Evolutionary conservation across 139 green algal species (phyloP).

Genomic region (Chlamydomonas urium): DNA sequence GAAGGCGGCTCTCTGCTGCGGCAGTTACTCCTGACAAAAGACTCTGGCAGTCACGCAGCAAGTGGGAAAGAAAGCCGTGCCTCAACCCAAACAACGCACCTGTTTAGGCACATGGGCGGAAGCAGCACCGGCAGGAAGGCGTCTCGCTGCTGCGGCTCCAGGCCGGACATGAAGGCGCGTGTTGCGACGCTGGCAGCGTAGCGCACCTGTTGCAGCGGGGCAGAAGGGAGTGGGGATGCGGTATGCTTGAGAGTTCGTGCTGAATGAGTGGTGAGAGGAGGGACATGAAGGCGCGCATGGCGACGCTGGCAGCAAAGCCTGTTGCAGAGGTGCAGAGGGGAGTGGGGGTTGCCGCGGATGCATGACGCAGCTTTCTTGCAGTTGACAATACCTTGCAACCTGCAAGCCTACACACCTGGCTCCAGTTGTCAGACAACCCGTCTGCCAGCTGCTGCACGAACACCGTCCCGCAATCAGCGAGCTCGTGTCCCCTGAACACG

Average conservation of each 20-base stretch:
- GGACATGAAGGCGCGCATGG: too few relatives aligned
- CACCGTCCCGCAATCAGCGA: slow-evolving; percentile 20
- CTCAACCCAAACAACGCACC: slow-evolving; percentile 26
- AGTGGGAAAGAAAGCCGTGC: not conserved
- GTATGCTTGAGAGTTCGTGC: too few relatives aligned
- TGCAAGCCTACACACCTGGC: slow-evolving; percentile 67
- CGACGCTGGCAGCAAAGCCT: not conserved
- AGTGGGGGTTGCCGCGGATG: too few relatives aligned
- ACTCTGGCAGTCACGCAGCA: too few relatives aligned
- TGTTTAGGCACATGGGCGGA: slow-evolving; percentile 88
- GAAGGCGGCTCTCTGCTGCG: slow-evolving; percentile 28
- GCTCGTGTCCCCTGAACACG: slow-evolving; percentile 32
- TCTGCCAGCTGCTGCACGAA: slow-evolving; percentile 52
- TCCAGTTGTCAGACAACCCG: slow-evolving; percentile 89
- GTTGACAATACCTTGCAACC: too few relatives aligned
- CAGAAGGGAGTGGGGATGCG: too few relatives aligned
- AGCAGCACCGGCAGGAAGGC: slow-evolving; percentile 58
- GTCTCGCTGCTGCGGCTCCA: slow-evolving; percentile 27
- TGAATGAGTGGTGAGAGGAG: too few relatives aligned
- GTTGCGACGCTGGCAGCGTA: slow-evolving; percentile 70
- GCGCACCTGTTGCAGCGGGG: slow-evolving; percentile 56
- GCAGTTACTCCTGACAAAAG: too few relatives aligned
- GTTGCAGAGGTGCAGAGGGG: too few relatives aligned
- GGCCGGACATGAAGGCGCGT: slow-evolving; percentile 60
- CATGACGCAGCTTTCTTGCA: too few relatives aligned